Evolutionary conservation across 192 early-diverging fungal species (phyloP), one percentile per base, ranked within the genome.

Genomic region (Umbelopsis sp.): DNA sequence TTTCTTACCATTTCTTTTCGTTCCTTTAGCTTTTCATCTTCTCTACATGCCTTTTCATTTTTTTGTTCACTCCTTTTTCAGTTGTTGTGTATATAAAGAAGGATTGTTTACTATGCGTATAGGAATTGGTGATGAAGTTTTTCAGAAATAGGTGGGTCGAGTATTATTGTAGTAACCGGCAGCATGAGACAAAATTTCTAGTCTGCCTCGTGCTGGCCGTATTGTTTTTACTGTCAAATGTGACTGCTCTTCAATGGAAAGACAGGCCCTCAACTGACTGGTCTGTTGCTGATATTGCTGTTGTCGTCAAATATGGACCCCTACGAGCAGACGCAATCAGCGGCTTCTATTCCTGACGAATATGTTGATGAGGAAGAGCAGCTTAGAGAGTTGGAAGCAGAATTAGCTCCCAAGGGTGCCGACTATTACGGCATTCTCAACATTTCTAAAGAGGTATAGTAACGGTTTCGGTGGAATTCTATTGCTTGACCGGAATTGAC

Each of bases 371-470:
- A 80, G n/a, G 53, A 58, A 10, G 74, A 75, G 6, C 44, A 52
- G 0, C 25, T 80, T 8, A 53, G 66, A 4, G 37, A 71, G 25
- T 25, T 80, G 21, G 78, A 80, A 21, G 49, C 65, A 22, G 78
- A 80, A 44, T 50, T 80, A 10, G 65, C 72, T 25, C 85, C 86
- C 10, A 68, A 69, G 45, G 46, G 75, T 27, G 52, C 78, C 23
- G 91, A 91, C 73, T 89, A 87, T 80, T 91, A 92, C 65, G 84
- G 78, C 9, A 78, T 87, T 22, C 79, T 92, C 46, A 92, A 91
- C 74, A 80, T 92, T n/a, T 74, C 89, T n/a, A 87, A 87, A 67
- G 75, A 73, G 44, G 90, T 88, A 71, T 7, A 78, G 1, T 41
- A 41, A 6, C 37, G 5, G 37, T 41, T 41, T 41, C 0, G 37